phyloP scores from a whole-genome alignment of 345 rosid species.

The Pistacia vera region DNA sequence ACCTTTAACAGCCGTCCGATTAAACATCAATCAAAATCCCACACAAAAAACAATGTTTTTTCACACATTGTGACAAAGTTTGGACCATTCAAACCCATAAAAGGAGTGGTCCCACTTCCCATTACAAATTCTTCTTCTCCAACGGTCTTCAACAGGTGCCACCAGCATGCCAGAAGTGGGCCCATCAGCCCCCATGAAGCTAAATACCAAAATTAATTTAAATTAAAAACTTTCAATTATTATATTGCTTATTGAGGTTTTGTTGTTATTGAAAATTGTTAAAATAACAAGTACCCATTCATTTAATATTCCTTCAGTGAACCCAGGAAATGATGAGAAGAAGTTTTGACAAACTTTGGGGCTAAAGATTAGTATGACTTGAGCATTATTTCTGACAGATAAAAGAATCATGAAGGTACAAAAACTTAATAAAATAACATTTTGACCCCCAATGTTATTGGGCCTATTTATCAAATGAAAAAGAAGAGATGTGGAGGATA shows the following conservation, averaged over 20 bases:
- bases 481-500: conserved; percentile 19
- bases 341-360: no score
- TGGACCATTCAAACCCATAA: conserved; percentile 29
- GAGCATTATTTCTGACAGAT: no score
- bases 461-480: not conserved
- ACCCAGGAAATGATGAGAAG: no score
- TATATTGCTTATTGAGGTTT: no score
- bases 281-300: no score
- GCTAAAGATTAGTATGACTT: no score
- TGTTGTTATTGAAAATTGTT: no score
- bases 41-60: conserved; percentile 23
- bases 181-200: conserved; percentile 1
- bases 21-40: not conserved
- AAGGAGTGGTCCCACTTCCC: conserved; percentile 25
- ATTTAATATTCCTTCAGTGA: no score
- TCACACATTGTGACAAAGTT: conserved; percentile 14
- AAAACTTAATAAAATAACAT: no score
- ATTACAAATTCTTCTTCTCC: conserved; percentile 3
- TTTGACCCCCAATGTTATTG: no score
- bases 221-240: no score
- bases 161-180: conserved; percentile 24
- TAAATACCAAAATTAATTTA: not conserved
- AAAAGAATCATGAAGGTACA: no score
- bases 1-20: conserved; percentile 10
- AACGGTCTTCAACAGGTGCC: conserved; percentile 12